These are phyloP conservation scores for Populus pruinosa DNA, from an alignment of 345 rosid genomes.

Conservation along the genomic window DNA sequence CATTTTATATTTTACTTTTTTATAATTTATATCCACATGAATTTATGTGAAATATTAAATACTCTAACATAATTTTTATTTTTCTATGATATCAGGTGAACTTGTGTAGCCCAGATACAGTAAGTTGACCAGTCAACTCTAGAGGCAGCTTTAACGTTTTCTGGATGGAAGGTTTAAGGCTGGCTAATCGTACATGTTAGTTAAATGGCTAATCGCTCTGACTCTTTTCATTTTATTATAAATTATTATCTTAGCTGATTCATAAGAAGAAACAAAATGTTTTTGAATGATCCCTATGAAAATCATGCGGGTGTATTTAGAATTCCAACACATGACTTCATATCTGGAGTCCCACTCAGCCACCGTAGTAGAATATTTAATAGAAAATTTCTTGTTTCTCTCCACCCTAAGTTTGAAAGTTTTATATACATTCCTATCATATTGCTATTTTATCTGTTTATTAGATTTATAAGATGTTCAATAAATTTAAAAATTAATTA, in stretches of 20 bases:
- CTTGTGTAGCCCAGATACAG: too few species aligned
- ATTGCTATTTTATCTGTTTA: too few species aligned
- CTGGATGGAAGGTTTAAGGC: background rate
- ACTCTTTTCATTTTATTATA: background rate
- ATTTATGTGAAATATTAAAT: too few species aligned
- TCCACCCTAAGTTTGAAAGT: too few species aligned
- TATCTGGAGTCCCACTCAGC: background rate
- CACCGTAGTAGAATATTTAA: background rate
- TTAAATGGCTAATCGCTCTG: background rate
- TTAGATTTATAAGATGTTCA: too few species aligned
- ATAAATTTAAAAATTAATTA: too few species aligned
- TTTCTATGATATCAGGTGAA: too few species aligned
- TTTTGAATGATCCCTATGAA: background rate
- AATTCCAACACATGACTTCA: constrained; percentile 1
- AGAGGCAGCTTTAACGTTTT: background rate
- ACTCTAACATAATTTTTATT: too few species aligned
- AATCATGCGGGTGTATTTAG: background rate
- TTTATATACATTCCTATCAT: too few species aligned
- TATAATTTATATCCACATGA: too few species aligned
- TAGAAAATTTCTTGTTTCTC: too few species aligned
- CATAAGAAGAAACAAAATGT: background rate
- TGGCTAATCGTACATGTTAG: background rate
- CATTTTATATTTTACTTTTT: too few species aligned
- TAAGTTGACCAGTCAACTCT: background rate
- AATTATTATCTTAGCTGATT: background rate